A percentile compares a stretch with the other conserved stretches of the same genome.
phyloP scores from a whole-genome alignment of 352 stramenopile species.

The Pythium grandisporangium region DNA sequence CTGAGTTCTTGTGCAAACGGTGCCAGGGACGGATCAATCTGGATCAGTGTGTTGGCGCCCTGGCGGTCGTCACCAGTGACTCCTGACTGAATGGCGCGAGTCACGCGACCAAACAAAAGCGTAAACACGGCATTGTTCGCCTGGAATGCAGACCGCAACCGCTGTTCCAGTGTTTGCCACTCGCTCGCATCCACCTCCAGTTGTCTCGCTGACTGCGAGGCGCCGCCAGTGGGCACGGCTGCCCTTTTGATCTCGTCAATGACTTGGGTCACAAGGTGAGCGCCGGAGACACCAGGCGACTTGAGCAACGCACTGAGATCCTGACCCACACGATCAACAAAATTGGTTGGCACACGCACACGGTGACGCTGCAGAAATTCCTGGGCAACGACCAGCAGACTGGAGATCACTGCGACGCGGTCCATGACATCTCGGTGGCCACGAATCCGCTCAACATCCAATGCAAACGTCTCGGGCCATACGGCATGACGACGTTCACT shows the following conservation, averaged over 20 bases:
- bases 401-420: constrained; percentile 41
- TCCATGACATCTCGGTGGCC: constrained; percentile 43
- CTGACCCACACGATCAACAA: constrained; percentile 18
- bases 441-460: constrained; percentile 50
- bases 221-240: too few relatives aligned
- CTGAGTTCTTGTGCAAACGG: constrained; percentile 36
- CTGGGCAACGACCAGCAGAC: constrained; percentile 46
- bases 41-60: too few relatives aligned
- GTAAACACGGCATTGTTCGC: constrained; percentile 43
- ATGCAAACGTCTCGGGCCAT: constrained; percentile 59
- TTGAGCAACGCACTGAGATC: constrained; percentile 31
- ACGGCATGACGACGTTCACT: constrained; percentile 11
- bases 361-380: constrained; percentile 31
- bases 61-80: constrained; percentile 10
- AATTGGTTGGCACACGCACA: constrained; percentile 15
- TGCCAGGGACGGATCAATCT: constrained; percentile 39
- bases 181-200: constrained; percentile 12
- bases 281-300: constrained; percentile 32
- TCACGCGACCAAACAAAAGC: constrained; percentile 39
- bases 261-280: constrained; percentile 41
- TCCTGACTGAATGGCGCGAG: constrained; percentile 16
- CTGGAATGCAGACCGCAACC: constrained; percentile 31
- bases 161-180: constrained; percentile 26
- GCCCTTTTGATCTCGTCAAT: constrained; percentile 18
- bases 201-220: constrained; percentile 11